phyloP scores from a whole-genome alignment of 768 basidiomycete species.

The Lactarius sanguifluus region DNA sequence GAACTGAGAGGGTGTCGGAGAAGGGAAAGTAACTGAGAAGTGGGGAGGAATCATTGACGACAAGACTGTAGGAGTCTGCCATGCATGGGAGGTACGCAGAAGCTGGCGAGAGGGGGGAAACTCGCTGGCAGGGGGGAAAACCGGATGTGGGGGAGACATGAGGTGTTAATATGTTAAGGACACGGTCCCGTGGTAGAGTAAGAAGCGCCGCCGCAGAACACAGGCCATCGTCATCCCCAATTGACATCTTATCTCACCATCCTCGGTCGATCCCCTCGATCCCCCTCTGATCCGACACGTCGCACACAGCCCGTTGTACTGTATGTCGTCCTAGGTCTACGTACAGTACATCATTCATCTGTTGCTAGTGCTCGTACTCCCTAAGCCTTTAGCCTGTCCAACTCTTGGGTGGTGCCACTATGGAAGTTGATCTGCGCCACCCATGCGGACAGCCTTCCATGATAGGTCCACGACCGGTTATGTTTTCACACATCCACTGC shows the following conservation, averaged over 20 bases:
- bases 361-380: not conserved
- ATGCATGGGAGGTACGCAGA: constrained; percentile 36
- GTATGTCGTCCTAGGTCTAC: not conserved
- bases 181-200: not conserved
- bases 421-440: not conserved
- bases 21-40: constrained; percentile 60
- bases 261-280: not conserved
- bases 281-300: not conserved
- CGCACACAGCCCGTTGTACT: not conserved
- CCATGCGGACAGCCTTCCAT: constrained; percentile 10
- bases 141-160: constrained; percentile 21
- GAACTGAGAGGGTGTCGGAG: constrained; percentile 49
- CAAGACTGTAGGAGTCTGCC: constrained; percentile 42
- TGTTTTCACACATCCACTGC: constrained; percentile 14
- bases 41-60: constrained; percentile 68
- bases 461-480: not conserved
- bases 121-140: constrained; percentile 3
- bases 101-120: not conserved
- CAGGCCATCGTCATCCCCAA: not conserved
- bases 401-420: not conserved
- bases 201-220: not conserved
- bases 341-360: not conserved
- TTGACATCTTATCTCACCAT: not conserved
- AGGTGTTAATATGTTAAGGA: constrained; percentile 23
- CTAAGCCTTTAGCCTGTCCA: not conserved